These are phyloP conservation scores for Diaporthe sp. DNA, from an alignment of 2,329 filamentous ascomycete genomes.

Conservation along the genomic window DNA sequence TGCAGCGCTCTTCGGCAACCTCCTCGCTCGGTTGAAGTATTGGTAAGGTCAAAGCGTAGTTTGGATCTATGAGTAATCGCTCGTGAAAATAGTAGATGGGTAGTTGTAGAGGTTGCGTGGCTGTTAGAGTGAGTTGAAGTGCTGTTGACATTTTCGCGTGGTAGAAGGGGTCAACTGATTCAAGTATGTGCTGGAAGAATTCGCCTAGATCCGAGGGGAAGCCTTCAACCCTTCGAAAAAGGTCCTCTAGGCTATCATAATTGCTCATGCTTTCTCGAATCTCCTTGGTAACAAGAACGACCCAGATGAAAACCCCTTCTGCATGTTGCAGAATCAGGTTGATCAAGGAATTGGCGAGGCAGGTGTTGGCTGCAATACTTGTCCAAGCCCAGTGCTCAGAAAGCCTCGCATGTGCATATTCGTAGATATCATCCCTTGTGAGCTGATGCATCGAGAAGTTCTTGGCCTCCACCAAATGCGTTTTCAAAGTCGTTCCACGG, in stretches of 20 bases:
- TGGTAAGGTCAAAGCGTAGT: slow-evolving; percentile 7
- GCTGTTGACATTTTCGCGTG: slow-evolving; percentile 16
- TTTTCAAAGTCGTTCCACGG: slow-evolving; percentile 4
- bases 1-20: not conserved
- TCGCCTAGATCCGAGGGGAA: not conserved
- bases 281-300: slow-evolving; percentile 26
- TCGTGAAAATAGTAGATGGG: not conserved
- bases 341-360: not conserved
- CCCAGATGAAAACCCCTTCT: slow-evolving; percentile 27
- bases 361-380: not conserved
- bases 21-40: not conserved
- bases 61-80: not conserved
- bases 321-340: not conserved
- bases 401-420: not conserved
- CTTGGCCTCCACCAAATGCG: not conserved
- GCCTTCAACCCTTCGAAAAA: slow-evolving; percentile 3
- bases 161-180: slow-evolving; percentile 13
- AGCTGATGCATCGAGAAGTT: not conserved
- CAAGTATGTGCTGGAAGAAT: slow-evolving; percentile 21
- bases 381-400: not conserved
- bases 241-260: not conserved
- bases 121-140: not conserved
- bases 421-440: not conserved
- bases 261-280: not conserved
- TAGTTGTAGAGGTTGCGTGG: not conserved